These are phyloP conservation scores for Closterium sp. DNA, from an alignment of 139 green algal genomes.

Conservation along the genomic window DNA sequence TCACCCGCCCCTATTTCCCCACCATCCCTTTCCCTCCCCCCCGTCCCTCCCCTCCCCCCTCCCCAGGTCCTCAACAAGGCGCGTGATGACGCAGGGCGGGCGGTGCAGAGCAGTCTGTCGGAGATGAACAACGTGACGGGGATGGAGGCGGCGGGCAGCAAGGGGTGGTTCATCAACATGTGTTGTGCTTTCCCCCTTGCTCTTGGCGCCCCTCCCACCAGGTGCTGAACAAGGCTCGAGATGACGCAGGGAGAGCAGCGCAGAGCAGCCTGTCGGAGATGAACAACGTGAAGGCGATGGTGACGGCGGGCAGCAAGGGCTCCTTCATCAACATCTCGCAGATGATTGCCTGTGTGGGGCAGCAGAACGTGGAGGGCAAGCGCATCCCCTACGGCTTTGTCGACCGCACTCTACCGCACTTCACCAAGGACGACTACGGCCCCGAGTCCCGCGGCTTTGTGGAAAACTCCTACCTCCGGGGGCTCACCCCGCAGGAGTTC, in stretches of 20 bases:
- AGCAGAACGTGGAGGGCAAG: slow-evolving; percentile 99
- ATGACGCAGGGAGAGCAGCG: slow-evolving; percentile 89
- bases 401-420: slow-evolving; percentile 89
- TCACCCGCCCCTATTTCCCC: too few species aligned
- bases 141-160: slow-evolving; percentile 94
- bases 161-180: slow-evolving; percentile 99
- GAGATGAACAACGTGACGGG: slow-evolving; percentile 97
- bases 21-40: too few species aligned
- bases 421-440: slow-evolving; percentile 95
- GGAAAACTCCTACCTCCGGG: slow-evolving; percentile 94
- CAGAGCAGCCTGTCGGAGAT: slow-evolving; percentile 78
- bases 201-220: slow-evolving; percentile 12
- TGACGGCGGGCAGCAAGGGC: slow-evolving; percentile 92
- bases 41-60: too few species aligned
- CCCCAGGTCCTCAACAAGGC: slow-evolving; percentile 87
- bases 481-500: slow-evolving; percentile 96
- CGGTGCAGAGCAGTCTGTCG: slow-evolving; percentile 76
- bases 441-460: slow-evolving; percentile 96
- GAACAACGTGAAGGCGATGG: slow-evolving; percentile 99
- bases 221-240: slow-evolving; percentile 91
- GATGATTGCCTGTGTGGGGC: slow-evolving; percentile 99
- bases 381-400: slow-evolving; percentile 97
- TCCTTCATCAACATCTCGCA: slow-evolving; percentile 99
- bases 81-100: slow-evolving; percentile 88
- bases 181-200: too few species aligned